Evolutionary conservation across 495 filamentous ascomycete species (phyloP), one percentile per base, ranked within the genome.

Genomic region (Penicillium lividum): DNA sequence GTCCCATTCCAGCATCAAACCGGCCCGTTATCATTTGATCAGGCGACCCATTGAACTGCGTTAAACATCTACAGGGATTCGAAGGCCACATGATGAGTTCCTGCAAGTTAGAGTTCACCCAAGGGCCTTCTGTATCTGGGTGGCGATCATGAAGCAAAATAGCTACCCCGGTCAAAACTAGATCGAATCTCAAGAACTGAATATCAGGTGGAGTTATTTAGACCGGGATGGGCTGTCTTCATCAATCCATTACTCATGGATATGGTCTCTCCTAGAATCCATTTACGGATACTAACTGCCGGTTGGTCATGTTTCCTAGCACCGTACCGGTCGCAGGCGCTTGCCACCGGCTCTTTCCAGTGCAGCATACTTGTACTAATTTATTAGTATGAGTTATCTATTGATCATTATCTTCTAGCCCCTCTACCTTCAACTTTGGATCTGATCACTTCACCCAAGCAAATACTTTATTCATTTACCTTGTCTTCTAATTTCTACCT

Each of bases 321-420:
- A 64, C 65, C 65, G 65, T 65, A 65, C 65, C 62, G 65, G 62
- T 61, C 25, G 36, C 53, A 59, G 47, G 58, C 61, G 61, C 58
- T 67, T 67, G 65, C 65, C 65, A 67, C 65, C 65, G 65, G 65
- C 31, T 22, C 59, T 58, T 58, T 38, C 10, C 53, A 27, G 15
- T 29, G 27, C 40, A 62, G 22, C 47, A 57, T 59, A 22, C 22
- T 22, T 1, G 22, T 22, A 22, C 22, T 22, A 59, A 56, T 53
- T 22, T 27, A 34, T n/a, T 27, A 28, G 29, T 59, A 53, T 16
- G 38, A 3, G 22, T 13, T 38, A 38, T 38, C 47, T 60, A 31
- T 29, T 28, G 44, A 56, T 63, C 56, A 53, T 54, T 49, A 60
- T 30, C 33, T 52, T 16, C 8, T 43, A 29, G 42, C 38, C 38